A percentile compares a stretch with the other conserved stretches of the same genome.
These are phyloP conservation scores for Chaetomium fimeti DNA, from an alignment of 495 filamentous ascomycete genomes.

Conservation along the genomic window DNA sequence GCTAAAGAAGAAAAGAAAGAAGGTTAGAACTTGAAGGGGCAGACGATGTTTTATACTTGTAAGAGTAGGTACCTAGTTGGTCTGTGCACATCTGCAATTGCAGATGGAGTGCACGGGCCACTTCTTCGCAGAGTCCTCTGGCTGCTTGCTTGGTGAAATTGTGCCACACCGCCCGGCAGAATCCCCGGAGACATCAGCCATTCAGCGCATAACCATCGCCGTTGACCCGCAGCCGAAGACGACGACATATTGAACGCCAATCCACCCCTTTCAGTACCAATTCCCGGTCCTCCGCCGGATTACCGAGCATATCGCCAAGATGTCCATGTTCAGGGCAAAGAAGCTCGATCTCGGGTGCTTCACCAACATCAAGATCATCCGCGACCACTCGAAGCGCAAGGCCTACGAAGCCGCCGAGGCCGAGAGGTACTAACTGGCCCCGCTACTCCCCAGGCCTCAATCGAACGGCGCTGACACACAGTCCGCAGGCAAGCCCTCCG, in stretches of 20 bases:
- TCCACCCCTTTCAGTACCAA: background rate
- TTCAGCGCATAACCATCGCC: conserved; percentile 1
- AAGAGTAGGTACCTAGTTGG: conserved; percentile 9
- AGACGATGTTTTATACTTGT: conserved; percentile 29
- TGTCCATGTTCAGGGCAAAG: conserved; percentile 83
- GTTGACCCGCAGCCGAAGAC: background rate
- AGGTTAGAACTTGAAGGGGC: conserved; percentile 25
- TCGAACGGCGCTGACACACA: conserved; percentile 7
- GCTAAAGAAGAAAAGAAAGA: conserved; percentile 43
- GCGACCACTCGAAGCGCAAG: conserved; percentile 94
- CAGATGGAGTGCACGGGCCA: background rate
- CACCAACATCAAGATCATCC: conserved; percentile 76
- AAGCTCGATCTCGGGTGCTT: conserved; percentile 83
- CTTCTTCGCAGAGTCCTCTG: no score
- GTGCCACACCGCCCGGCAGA: conserved; percentile 26
- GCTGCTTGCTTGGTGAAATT: background rate
- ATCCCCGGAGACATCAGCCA: conserved; percentile 2
- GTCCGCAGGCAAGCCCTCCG: conserved; percentile 82
- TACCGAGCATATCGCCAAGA: conserved; percentile 39
- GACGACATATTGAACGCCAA: conserved; percentile 9
- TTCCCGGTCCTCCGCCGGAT: background rate
- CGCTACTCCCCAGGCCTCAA: background rate
- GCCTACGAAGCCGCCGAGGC: conserved; percentile 82
- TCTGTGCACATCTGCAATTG: conserved; percentile 30
- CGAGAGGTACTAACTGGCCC: conserved; percentile 62